Conservation (phyloP, 805 yeast genomes). For the Zygosaccharomyces gambellarensis region DNA sequence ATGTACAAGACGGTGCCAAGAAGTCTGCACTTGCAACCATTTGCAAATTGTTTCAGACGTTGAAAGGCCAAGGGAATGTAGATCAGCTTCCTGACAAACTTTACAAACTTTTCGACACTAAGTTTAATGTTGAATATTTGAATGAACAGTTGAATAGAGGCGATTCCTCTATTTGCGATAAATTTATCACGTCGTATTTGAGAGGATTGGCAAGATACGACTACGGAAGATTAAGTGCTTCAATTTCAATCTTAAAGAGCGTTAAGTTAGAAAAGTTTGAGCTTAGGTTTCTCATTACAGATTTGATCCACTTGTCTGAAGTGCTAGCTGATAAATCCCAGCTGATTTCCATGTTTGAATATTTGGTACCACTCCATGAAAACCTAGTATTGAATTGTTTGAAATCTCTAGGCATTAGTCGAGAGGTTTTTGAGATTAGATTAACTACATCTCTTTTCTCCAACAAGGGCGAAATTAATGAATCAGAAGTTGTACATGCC, state of each 20-base stretch:
- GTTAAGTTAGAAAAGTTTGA: conserved; percentile 36
- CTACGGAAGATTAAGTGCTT: conserved; percentile 35
- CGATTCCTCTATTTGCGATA: conserved; percentile 34
- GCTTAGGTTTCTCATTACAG: conserved; percentile 36
- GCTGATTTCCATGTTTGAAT: conserved; percentile 39
- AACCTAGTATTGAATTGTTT: conserved; percentile 39
- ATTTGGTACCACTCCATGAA: conserved; percentile 36
- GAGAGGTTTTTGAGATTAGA: conserved; percentile 56
- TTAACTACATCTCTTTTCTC: conserved; percentile 57
- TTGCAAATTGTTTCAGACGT: conserved; percentile 46
- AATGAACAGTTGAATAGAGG: conserved; percentile 22
- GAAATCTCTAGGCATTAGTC: conserved; percentile 32
- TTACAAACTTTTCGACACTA: conserved; percentile 33
- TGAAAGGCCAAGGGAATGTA: conserved; percentile 38
- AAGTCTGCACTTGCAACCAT: conserved; percentile 45
- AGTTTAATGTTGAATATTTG: conserved; percentile 19
- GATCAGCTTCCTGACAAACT: conserved; percentile 39
- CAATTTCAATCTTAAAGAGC: conserved; percentile 36
- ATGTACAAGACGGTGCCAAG: conserved; percentile 39
- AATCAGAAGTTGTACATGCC: conserved; percentile 32
- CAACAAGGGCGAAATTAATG: conserved; percentile 21
- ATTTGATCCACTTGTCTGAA: conserved; percentile 37
- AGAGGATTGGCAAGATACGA: conserved; percentile 43
- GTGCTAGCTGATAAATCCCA: conserved; percentile 38
- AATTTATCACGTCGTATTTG: conserved; percentile 42